Conservation (phyloP, 768 basidiomycete genomes). For the Pisolithus albus region DNA sequence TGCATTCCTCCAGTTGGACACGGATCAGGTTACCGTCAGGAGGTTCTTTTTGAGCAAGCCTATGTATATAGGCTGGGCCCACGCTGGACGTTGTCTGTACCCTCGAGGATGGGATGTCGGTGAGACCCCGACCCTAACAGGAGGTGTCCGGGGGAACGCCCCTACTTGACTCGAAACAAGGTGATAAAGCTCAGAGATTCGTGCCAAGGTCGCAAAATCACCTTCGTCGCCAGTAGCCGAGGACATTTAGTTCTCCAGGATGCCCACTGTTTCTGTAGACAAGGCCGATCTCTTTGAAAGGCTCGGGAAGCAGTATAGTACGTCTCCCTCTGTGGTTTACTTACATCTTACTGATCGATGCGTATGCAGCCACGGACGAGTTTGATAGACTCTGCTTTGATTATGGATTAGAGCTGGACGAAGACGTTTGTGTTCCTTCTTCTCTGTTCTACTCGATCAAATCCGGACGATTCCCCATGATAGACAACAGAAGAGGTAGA, state of each 20-base stretch:
- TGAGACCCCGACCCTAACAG: neutral
- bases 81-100: neutral
- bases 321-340: slow-evolving; percentile 11
- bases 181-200: slow-evolving; percentile 1
- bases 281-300: slow-evolving; percentile 90
- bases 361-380: slow-evolving; percentile 72
- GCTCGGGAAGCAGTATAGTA: slow-evolving; percentile 79
- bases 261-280: slow-evolving; percentile 96
- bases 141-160: slow-evolving; percentile 16
- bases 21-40: neutral
- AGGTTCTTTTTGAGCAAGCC: neutral
- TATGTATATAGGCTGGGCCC: neutral
- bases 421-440: slow-evolving; percentile 63
- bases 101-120: neutral
- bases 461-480: slow-evolving; percentile 2
- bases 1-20: neutral
- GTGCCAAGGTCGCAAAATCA: neutral
- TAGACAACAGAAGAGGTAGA: slow-evolving; percentile 89
- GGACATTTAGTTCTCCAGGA: slow-evolving; percentile 24
- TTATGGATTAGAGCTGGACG: slow-evolving; percentile 95
- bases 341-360: slow-evolving; percentile 10
- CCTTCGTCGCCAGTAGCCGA: neutral
- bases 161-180: slow-evolving; percentile 1
- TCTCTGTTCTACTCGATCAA: neutral
- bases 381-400: slow-evolving; percentile 96